Base-by-base conservation (phyloP, 2,329 filamentous ascomycete species). In the Zymoseptoria tritici region DNA sequence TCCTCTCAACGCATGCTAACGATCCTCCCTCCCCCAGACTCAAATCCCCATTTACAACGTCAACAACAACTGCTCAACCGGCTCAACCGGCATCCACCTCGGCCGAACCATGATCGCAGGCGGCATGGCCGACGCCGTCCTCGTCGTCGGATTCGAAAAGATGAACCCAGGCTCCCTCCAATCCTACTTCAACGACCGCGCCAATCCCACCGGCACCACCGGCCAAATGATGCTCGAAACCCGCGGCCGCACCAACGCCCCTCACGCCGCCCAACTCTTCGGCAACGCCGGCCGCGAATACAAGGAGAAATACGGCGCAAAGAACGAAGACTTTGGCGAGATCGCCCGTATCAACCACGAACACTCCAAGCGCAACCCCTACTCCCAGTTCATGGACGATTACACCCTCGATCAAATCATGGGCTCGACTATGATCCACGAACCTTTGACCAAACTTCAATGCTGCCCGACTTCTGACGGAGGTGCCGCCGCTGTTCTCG, bases 21-120 rank as follows among this genome's bases (percentile, higher is more conserved):
- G 36, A 16, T n/a, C 16, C 13, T 6, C 4, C 9, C 4, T 46
- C 16, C 3, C 16, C 13, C 36, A 16, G 87, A 97, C 91, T 50
- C 82, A 88, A 71, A 97, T 97, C 68, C 93, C 93, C 70, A 90
- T 97, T 73, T 92, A 95, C 81, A 97, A 97, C 72, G 91, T 96
- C 72, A 97, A 97, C 83, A 97, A 97, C 82, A 96, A 96, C 80
- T 97, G 93, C 81, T 90, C 90, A 2, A 97, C 93, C 0, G 93
- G 93, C 16, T 91, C 87, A 5, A 96, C 93, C 0, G 93, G 93
- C 8, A 79, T 97, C 61, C 86, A 87, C 71, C 88, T 97, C 83
- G 93, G 83, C 2, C 81, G 91, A 49, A 90, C 87, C 59, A 81
- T 95, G 73, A 86, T 97, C 66, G 81, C 85, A 19, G 82, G 88